Base-by-base conservation (phyloP, 208 protist species). In the Trypanosoma avium region DNA sequence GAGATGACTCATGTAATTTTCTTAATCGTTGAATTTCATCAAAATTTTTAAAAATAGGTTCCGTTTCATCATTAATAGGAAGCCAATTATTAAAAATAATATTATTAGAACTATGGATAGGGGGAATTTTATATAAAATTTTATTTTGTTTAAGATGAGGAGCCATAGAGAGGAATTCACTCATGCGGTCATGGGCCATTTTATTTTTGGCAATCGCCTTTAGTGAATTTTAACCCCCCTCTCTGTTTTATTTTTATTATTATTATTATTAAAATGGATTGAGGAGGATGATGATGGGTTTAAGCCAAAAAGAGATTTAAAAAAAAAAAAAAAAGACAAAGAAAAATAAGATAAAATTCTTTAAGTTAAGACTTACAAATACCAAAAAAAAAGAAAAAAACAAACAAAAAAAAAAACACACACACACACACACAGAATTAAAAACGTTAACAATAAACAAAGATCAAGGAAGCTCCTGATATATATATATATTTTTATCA, bases 121-220 rank as follows among this genome's bases (percentile, higher is more conserved):
- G n/a, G n/a, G n/a, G n/a, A n/a, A n/a, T n/a, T n/a, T n/a, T 24
- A 10, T 45, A 19, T 10, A 12, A 1, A 13, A 8, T 26, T 19
- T 45, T 45, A 29, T 15, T 35, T 8, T 35, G 26, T 19, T 7
- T 47, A 3, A 7, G 47, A 24, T 27, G 17, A 30, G 47, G 33
- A 21, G 21, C 33, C 21, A 56, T 42, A 30, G 48, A 45, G 17
- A 65, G 29, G 33, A 65, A 65, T 48, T 54, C 60, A 8, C 17
- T 24, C 60, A 65, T 54, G 36, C 60, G 60, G 35, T 65, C 48
- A 33, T 38, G 38, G n/a, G 48, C 60, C 60, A 65, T 65, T 65
- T 3, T 3, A 12, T 17, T 49, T 19, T 49, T 19, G 40, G 55
- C 13, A 7, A 21, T 35, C n/a, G n/a, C 30, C 33, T 38, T 10